Evolutionary conservation across 441 rosid species (phyloP).

Genomic region (Populus hybrid): DNA sequence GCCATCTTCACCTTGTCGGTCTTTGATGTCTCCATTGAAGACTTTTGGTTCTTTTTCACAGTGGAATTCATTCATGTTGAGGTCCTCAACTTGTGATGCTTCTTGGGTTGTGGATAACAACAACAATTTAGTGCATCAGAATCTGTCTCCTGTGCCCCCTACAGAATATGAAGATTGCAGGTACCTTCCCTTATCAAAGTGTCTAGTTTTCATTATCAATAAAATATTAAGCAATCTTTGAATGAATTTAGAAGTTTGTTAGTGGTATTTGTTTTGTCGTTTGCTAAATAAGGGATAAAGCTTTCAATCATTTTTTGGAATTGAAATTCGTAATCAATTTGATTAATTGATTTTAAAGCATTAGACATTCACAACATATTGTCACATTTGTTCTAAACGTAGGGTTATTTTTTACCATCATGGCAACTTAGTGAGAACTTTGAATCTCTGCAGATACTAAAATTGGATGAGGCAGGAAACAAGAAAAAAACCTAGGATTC

Average conservation of each 20-base stretch:
- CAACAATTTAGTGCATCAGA: not conserved
- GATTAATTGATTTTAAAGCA: not conserved
- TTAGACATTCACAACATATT: not conserved
- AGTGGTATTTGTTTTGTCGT: not conserved
- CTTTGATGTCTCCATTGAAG: constrained; percentile 30
- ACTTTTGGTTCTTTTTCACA: constrained; percentile 43
- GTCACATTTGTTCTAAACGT: not conserved
- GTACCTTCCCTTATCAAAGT: constrained; percentile 16
- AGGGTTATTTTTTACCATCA: not conserved
- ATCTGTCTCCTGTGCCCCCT: constrained; percentile 8
- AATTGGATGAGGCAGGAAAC: not conserved
- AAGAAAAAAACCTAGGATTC: not conserved
- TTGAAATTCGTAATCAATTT: not conserved
- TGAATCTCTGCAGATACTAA: not conserved
- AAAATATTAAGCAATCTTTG: not conserved
- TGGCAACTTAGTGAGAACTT: not conserved
- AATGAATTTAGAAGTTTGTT: not conserved
- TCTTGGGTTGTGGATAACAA: constrained; percentile 21
- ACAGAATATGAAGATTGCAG: constrained; percentile 30
- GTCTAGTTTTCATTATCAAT: not conserved
- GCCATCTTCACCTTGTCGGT: constrained; percentile 15
- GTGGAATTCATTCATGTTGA: constrained; percentile 32
- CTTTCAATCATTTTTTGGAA: not conserved
- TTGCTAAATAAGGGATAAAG: not conserved
- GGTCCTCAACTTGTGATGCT: not conserved